Evolutionary conservation across 2,329 filamentous ascomycete genomes (phyloP), one percentile per base, ranked within the genome.

Genomic region (Phaeomoniella chlamydospora): DNA sequence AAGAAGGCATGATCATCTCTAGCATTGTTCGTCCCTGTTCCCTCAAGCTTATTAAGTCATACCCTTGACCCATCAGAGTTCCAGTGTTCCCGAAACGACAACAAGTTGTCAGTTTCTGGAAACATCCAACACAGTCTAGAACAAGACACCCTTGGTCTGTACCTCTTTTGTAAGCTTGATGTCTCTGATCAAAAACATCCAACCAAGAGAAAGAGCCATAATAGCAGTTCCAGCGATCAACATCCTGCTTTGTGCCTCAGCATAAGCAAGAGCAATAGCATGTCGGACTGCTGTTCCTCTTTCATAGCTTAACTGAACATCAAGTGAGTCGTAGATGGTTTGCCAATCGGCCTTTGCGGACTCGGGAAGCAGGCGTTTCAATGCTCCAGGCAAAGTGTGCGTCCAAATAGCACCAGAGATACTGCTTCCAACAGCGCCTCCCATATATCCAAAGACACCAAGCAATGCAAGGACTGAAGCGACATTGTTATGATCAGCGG

Each of bases 231-330:
- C 68, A 1, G 64, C 62, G 30, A 71, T 64, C 34, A 70, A 51
- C 64, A 72, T 70, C 26, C 59, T 54, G 11, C 57, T 54, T 52
- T 72, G 69, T 0, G 67, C 60, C 32, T 70, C 63, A 1, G 58
- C 66, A 44, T 82, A 82, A 0, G 77, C 72, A 12, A 56, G 52
- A 35, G 73, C 67, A 40, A 82, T 79, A 0, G 66, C 74, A 6
- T 58, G 48, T 4, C 77, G 54, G 12, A 62, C 65, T 0, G 64
- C 56, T 3, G 54, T 65, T 2, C 71, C 72, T 17, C 61, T 45
- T 0, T 59, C 53, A 46, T 74, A 78, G 13, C 52, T 53, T 3
- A 68, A 45, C 50, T 79, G 74, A 0, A 51, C 50, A 0, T 47
- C 45, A 3, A 75, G 39, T 36, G 57, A 51, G n/a, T 58, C 62